Percentiles rank a stretch among this genome's conserved stretches.
Evolutionary conservation across 2,329 filamentous ascomycete species (phyloP).

Genomic region (Thielaviopsis punctulata): DNA sequence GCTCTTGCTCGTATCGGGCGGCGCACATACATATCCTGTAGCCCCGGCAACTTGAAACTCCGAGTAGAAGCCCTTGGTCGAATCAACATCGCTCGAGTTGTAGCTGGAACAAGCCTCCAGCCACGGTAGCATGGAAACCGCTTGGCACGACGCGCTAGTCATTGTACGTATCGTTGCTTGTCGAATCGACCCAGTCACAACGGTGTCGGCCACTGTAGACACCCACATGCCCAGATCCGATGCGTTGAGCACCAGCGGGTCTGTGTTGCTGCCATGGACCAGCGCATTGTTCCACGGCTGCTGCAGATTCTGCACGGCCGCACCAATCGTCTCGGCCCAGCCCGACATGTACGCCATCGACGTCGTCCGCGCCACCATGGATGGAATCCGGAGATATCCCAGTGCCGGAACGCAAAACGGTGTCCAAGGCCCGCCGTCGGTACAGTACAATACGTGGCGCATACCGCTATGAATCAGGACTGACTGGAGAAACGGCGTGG

Average conservation of each 20-base stretch:
- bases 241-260: slow-evolving; percentile 6
- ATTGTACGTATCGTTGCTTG: slow-evolving; percentile 9
- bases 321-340: slow-evolving; percentile 6
- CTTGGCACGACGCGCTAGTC: neutral
- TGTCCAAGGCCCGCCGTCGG: slow-evolving; percentile 6
- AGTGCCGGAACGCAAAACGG: slow-evolving; percentile 3
- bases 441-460: slow-evolving; percentile 7
- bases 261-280: slow-evolving; percentile 1
- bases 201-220: slow-evolving; percentile 3
- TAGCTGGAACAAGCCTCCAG: slow-evolving; percentile 4
- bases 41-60: neutral
- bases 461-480: slow-evolving; percentile 3
- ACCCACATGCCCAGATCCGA: slow-evolving; percentile 7
- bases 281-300: slow-evolving; percentile 4
- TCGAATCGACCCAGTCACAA: slow-evolving; percentile 6
- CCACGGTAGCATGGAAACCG: slow-evolving; percentile 1
- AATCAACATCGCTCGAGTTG: slow-evolving; percentile 3
- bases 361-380: slow-evolving; percentile 9
- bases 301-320: neutral
- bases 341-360: slow-evolving; percentile 9
- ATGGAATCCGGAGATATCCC: slow-evolving; percentile 1
- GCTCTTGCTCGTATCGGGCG: neutral
- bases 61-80: slow-evolving; percentile 1
- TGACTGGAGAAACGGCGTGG: slow-evolving; percentile 7
- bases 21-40: slow-evolving; percentile 6